A percentile compares a stretch with the other conserved stretches of the same genome.
phyloP scores from a whole-genome alignment of 148 eudicot genomes.

The Fagopyrum homotropicum region DNA sequence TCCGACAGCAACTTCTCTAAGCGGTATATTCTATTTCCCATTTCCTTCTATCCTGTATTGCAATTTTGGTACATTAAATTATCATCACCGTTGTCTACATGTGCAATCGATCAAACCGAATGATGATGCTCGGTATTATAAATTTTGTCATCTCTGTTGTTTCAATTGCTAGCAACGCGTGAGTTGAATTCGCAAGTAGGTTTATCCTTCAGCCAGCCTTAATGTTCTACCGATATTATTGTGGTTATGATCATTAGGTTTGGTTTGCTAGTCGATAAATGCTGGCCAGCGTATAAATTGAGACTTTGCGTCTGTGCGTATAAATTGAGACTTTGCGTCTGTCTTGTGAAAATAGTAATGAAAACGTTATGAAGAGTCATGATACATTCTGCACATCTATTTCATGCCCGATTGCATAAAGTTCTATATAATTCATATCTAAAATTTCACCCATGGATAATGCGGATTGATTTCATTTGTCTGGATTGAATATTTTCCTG shows the following conservation, averaged over 20 bases:
- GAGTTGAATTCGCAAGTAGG: not conserved
- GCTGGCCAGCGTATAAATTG: too few relatives aligned
- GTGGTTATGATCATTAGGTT: not conserved
- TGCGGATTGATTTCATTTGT: too few relatives aligned
- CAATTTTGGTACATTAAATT: not conserved
- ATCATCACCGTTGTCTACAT: not conserved
- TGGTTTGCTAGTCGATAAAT: not conserved
- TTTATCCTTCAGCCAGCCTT: not conserved
- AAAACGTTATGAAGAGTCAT: not conserved
- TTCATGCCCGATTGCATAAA: too few relatives aligned
- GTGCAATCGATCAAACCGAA: not conserved
- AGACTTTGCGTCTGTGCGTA: not conserved
- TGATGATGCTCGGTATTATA: not conserved
- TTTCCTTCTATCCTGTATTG: not conserved
- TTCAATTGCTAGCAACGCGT: not conserved
- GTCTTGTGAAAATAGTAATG: not conserved
- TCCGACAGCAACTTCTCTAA: conserved; percentile 57
- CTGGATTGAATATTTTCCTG: too few relatives aligned
- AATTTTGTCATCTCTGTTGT: not conserved
- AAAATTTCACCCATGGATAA: too few relatives aligned
- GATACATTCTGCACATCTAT: not conserved
- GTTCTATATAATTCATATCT: too few relatives aligned
- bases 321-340: not conserved
- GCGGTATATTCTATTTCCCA: conserved; percentile 24
- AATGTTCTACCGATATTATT: not conserved